Base-by-base conservation (phyloP, 2,329 filamentous ascomycete genomes). In the Pseudocercospora vitis region DNA sequence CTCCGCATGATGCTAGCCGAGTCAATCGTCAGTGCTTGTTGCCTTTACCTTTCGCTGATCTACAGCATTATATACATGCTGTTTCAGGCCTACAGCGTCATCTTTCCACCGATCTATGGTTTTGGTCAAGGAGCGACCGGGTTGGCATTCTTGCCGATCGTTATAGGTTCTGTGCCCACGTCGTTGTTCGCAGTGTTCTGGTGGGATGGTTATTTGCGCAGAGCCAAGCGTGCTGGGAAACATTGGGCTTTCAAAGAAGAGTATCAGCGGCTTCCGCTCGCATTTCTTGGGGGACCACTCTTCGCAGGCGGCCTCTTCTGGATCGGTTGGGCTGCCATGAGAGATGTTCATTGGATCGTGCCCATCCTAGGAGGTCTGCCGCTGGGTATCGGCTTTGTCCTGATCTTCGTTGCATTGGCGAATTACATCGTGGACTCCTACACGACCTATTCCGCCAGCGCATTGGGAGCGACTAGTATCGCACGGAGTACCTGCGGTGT, bases 1-100 rank as follows among this genome's bases (percentile, higher is more conserved):
- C 68, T 89, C 3, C 78, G 83, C 21, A 90, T 91, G 87, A 72
- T 88, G 2, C 63, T 67, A 44, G 83, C 78, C 26, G 88, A 91
- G 66, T 83, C 85, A 39, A 86, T 91, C 46, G 86, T 91, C 4
- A 76, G 82, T 14, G 84, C 83, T 32, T 81, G 80, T 1, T 90
- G 89, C 68, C 75, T 89, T n/a, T 81, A 86, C 19, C 74, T 90
- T 21, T 78, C 83, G 32, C 71, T 74, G 49, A 71, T 71, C 16
- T 91, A 89, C 64, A 78, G 74, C 2, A 76, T 83, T 53, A 78
- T 83, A 50, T 84, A 81, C 74, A 87, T 60, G 29, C 31, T 58
- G 9, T 56, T 60, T n/a, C 58, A 60, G 29, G 52, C 55, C 3
- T 60, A 48, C 28, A 28, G 45, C 2, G 24, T 52, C 23, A 58